Evolutionary conservation across 1,139 yeast genomes (phyloP).

Genomic region (Geotrichum reessii): DNA sequence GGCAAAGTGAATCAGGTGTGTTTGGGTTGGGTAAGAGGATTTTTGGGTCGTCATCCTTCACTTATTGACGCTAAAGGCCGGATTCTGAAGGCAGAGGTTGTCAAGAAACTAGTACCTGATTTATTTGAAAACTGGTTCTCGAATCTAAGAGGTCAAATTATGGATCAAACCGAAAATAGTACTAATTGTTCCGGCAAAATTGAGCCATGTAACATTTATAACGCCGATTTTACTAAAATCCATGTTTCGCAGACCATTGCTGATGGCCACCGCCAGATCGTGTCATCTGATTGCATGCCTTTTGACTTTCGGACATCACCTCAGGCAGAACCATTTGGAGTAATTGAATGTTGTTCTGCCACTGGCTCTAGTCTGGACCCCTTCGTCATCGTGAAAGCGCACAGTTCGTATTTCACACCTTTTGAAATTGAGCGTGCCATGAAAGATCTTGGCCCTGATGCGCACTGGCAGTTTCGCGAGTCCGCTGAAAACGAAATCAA

Average conservation of each 20-base stretch:
- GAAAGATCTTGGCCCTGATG: neutral
- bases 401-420: conserved; percentile 1
- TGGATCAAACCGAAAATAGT: neutral
- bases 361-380: conserved; percentile 11
- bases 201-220: conserved; percentile 10
- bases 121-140: conserved; percentile 12
- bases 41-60: conserved; percentile 17
- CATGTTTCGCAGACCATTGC: conserved; percentile 8
- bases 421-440: neutral
- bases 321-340: conserved; percentile 15
- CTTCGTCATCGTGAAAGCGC: conserved; percentile 1
- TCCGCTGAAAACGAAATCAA: neutral
- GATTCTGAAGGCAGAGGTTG: conserved; percentile 9
- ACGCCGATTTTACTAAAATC: conserved; percentile 9
- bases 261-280: conserved; percentile 15
- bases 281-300: conserved; percentile 9
- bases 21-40: conserved; percentile 18
- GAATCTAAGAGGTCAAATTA: neutral
- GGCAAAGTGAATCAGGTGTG: conserved; percentile 16
- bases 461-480: neutral
- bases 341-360: conserved; percentile 14
- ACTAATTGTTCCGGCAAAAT: neutral
- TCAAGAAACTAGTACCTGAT: neutral
- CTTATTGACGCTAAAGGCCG: conserved; percentile 17
- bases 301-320: conserved; percentile 8